These are phyloP conservation scores for Aspergillus transmontanensis DNA, from an alignment of 2,329 filamentous ascomycete genomes.

Conservation along the genomic window DNA sequence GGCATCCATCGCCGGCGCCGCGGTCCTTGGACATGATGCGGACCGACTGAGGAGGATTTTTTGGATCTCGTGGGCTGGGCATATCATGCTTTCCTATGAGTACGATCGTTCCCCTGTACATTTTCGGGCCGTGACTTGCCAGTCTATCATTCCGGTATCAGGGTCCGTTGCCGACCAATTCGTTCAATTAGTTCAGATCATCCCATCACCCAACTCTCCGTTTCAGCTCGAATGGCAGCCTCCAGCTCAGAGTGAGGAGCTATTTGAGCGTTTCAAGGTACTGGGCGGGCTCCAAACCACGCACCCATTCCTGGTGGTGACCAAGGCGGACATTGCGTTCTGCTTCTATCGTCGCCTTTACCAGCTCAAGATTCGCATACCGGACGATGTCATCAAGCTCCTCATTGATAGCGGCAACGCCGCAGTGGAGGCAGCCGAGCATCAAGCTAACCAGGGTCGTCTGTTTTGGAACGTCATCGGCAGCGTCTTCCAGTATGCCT, in stretches of 20 bases:
- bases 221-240: constrained; percentile 22
- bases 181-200: constrained; percentile 29
- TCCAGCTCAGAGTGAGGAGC: constrained; percentile 21
- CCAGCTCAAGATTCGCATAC: constrained; percentile 26
- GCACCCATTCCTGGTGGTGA: constrained; percentile 32
- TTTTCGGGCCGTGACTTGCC: constrained; percentile 28
- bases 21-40: constrained; percentile 28
- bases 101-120: constrained; percentile 31
- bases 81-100: constrained; percentile 36
- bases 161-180: constrained; percentile 33
- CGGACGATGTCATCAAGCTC: constrained; percentile 24
- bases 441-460: constrained; percentile 25
- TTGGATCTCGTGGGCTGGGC: constrained; percentile 36
- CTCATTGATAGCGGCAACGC: constrained; percentile 28
- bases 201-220: constrained; percentile 30
- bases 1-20: constrained; percentile 26
- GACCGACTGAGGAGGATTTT: constrained; percentile 37
- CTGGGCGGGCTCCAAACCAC: constrained; percentile 18
- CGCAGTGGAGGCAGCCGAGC: constrained; percentile 26
- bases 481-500: constrained; percentile 36
- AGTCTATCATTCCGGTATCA: constrained; percentile 21
- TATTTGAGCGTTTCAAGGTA: constrained; percentile 27
- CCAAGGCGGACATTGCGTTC: constrained; percentile 33
- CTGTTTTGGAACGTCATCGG: constrained; percentile 36
- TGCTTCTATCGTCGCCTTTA: constrained; percentile 38